Evolutionary conservation across 345 rosid genomes (phyloP).

Genomic region (Bruguiera parviflora): DNA sequence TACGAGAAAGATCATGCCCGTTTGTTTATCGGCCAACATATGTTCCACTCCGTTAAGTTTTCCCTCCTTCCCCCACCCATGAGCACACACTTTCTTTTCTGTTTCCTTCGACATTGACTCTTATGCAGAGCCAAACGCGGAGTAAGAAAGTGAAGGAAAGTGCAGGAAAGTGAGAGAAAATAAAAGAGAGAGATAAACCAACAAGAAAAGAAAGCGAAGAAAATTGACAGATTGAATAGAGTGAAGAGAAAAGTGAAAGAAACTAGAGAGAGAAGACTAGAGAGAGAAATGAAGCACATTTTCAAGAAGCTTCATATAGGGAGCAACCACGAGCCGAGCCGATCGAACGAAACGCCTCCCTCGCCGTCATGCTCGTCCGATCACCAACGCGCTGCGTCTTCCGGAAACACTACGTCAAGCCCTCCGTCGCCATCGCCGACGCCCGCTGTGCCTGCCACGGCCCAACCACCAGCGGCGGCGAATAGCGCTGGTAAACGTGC

Average conservation of each 20-base stretch:
- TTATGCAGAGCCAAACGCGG: conserved; percentile 1
- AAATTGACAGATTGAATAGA: too few relatives aligned
- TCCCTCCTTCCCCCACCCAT: conserved; percentile 23
- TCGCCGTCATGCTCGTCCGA: conserved; percentile 44
- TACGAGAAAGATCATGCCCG: neutral
- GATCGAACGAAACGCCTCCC: conserved; percentile 58
- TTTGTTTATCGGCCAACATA: neutral
- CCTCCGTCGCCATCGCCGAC: conserved; percentile 36
- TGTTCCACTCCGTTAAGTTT: conserved; percentile 24
- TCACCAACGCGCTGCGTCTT: conserved; percentile 33
- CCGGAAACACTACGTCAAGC: conserved; percentile 38
- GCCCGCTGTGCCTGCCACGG: conserved; percentile 9
- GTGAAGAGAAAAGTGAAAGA: neutral
- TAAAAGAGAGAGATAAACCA: neutral
- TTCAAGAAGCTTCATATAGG: conserved; percentile 89
- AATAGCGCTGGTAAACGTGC: conserved; percentile 22
- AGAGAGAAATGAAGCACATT: conserved; percentile 71
- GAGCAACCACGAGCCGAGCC: conserved; percentile 61
- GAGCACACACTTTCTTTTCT: conserved; percentile 2
- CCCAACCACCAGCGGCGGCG: neutral
- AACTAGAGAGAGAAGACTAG: neutral
- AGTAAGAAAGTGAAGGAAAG: conserved; percentile 4
- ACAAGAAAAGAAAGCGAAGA: neutral
- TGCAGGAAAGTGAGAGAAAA: neutral
- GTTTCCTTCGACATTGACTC: neutral